Evolutionary conservation across 495 filamentous ascomycete species (phyloP), one percentile per base, ranked within the genome.

Genomic region (Aspergillus indologenus): DNA sequence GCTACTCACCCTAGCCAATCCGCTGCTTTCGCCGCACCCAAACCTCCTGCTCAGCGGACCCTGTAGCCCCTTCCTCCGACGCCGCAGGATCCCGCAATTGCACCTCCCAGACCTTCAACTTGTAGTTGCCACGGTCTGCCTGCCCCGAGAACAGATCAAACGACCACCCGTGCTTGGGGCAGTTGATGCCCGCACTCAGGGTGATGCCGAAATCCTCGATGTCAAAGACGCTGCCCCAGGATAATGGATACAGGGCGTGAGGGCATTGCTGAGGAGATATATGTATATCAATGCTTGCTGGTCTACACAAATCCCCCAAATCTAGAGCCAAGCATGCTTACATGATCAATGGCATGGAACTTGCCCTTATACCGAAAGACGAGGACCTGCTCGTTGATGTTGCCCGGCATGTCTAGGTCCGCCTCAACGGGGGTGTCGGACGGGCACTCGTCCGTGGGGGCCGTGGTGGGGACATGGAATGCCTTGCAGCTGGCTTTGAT

Each of bases 111-210:
- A 80, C 66, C 53, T 80, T 80, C 19, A 86, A 70, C 64, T 72
- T 77, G 62, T 85, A 85, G 57, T 73, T 84, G n/a, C 77, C 81
- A 0, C 81, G 77, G 56, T 86, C 83, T 5, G 73, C 73, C 57
- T 69, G 68, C 3, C 83, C 83, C 0, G 83, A 78, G 56, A 81
- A 79, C 22, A 86, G 60, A 64, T 86, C 83, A 66, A 85, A 85
- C 0, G 82, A 83, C 83, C 83, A 86, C 42, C 71, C 76, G 60
- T 86, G 83, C 61, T 85, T 85, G 1, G 83, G 82, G 62, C 83
- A 86, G 7, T 79, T 81, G 17, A 86, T 68, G 0, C 83, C 83
- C 2, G 78, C 71, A 42, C 72, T 75, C 6, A 76, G 65, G 1
- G 61, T 60, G 57, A 76, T 65, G 12, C 83, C 83, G 57, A 85